These are phyloP conservation scores for Hypoxylon sp. DNA, from an alignment of 2,329 filamentous ascomycete species.

Conservation along the genomic window DNA sequence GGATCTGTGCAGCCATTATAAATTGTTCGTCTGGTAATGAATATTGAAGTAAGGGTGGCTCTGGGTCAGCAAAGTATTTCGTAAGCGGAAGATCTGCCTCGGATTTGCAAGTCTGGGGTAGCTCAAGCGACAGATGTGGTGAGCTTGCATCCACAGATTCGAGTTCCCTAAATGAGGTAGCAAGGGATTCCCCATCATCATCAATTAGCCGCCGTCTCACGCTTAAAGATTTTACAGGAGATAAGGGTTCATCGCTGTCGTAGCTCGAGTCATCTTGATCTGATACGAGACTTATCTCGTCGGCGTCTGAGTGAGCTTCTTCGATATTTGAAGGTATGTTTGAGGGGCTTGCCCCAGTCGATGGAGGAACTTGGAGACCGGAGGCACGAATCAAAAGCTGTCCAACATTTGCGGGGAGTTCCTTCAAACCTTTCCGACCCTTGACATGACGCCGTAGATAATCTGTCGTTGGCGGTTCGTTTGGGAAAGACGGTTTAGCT, in stretches of 20 bases:
- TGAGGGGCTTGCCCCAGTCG: conserved; percentile 57
- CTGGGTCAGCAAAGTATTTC: conserved; percentile 71
- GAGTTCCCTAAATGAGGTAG: conserved; percentile 65
- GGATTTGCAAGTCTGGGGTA: conserved; percentile 64
- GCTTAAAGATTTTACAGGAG: conserved; percentile 64
- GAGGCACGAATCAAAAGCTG: conserved; percentile 58
- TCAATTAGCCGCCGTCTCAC: conserved; percentile 61
- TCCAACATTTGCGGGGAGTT: conserved; percentile 55
- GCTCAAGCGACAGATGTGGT: conserved; percentile 63
- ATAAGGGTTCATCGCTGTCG: conserved; percentile 64
- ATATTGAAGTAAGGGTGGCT: conserved; percentile 65
- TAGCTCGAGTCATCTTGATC: conserved; percentile 70
- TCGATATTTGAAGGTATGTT: conserved; percentile 59
- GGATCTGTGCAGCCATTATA: conserved; percentile 77
- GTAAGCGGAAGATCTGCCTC: conserved; percentile 67
- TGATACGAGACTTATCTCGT: conserved; percentile 67
- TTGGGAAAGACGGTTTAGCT: conserved; percentile 53
- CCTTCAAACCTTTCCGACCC: conserved; percentile 57
- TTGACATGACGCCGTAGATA: conserved; percentile 66
- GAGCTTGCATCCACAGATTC: conserved; percentile 64
- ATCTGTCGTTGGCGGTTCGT: conserved; percentile 62
- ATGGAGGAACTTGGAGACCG: conserved; percentile 55
- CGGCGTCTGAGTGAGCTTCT: conserved; percentile 61
- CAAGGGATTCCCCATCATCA: conserved; percentile 69
- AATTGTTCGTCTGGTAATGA: conserved; percentile 70